Conservation (phyloP, 495 filamentous ascomycete species). For the Daldinia caldariorum region DNA sequence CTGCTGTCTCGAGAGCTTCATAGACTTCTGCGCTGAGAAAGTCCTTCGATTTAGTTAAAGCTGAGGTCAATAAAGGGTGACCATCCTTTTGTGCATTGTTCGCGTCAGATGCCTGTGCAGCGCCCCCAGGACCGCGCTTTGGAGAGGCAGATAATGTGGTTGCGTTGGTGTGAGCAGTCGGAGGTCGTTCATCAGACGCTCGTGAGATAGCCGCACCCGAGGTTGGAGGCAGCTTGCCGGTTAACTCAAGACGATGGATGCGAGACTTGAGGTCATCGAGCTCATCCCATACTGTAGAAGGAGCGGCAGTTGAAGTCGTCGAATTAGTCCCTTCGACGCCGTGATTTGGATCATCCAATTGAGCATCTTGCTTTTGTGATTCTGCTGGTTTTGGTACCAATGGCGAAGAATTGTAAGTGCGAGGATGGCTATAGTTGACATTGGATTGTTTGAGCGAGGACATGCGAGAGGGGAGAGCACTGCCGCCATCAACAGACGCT, state of each 20-base stretch:
- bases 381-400: slow-evolving; percentile 60
- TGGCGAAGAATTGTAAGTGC: slow-evolving; percentile 66
- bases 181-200: slow-evolving; percentile 80
- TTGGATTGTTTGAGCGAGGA: slow-evolving; percentile 63
- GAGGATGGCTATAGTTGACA: slow-evolving; percentile 63
- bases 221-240: slow-evolving; percentile 83
- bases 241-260: slow-evolving; percentile 90
- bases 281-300: slow-evolving; percentile 97
- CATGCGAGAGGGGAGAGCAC: slow-evolving; percentile 46
- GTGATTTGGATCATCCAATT: slow-evolving; percentile 48
- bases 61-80: slow-evolving; percentile 83
- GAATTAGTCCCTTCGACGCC: slow-evolving; percentile 76
- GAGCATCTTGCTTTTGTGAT: slow-evolving; percentile 47
- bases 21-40: slow-evolving; percentile 77
- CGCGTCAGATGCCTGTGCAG: slow-evolving; percentile 48
- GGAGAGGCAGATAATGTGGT: slow-evolving; percentile 92
- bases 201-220: slow-evolving; percentile 81
- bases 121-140: slow-evolving; percentile 66
- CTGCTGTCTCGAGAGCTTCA: slow-evolving; percentile 81
- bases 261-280: slow-evolving; percentile 94
- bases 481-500: slow-evolving; percentile 52
- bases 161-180: slow-evolving; percentile 91
- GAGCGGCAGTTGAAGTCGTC: slow-evolving; percentile 82
- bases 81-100: slow-evolving; percentile 55
- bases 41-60: slow-evolving; percentile 77